Percentiles rank a stretch among this genome's conserved stretches.
Evolutionary conservation across 805 yeast species (phyloP).

Genomic region (Suhomyces faveliae): DNA sequence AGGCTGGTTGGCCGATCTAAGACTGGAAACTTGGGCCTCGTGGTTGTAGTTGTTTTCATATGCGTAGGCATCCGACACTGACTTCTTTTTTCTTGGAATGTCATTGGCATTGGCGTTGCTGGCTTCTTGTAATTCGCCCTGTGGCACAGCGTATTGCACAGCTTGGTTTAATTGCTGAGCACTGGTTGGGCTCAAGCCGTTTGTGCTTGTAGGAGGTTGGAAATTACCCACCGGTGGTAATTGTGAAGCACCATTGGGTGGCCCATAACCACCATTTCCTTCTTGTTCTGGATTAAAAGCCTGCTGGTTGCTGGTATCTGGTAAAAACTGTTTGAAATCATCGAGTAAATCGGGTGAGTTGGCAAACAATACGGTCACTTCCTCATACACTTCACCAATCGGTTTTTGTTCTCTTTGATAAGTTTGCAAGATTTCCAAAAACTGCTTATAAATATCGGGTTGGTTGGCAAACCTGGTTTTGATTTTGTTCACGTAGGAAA

Average conservation of each 20-base stretch:
- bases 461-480: conserved; percentile 90
- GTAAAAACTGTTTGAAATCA: conserved; percentile 93
- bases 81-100: conserved; percentile 20
- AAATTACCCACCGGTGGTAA: conserved; percentile 89
- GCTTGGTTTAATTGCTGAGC: conserved; percentile 19
- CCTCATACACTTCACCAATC: conserved; percentile 91
- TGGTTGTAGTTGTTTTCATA: conserved; percentile 36
- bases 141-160: neutral
- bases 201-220: conserved; percentile 56
- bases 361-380: conserved; percentile 82
- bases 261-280: conserved; percentile 24
- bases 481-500: conserved; percentile 92
- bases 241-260: conserved; percentile 41
- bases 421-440: conserved; percentile 91
- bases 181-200: conserved; percentile 24
- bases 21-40: conserved; percentile 50
- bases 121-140: conserved; percentile 4
- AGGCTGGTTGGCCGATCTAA: conserved; percentile 34
- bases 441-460: conserved; percentile 94
- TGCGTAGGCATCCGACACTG: conserved; percentile 27
- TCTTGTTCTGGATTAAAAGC: conserved; percentile 22
- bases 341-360: conserved; percentile 93
- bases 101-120: conserved; percentile 11
- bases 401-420: conserved; percentile 96
- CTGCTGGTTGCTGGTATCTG: conserved; percentile 62